Evolutionary conservation across 208 protist genomes (phyloP).

Genomic region (Trypanosoma scelopori): DNA sequence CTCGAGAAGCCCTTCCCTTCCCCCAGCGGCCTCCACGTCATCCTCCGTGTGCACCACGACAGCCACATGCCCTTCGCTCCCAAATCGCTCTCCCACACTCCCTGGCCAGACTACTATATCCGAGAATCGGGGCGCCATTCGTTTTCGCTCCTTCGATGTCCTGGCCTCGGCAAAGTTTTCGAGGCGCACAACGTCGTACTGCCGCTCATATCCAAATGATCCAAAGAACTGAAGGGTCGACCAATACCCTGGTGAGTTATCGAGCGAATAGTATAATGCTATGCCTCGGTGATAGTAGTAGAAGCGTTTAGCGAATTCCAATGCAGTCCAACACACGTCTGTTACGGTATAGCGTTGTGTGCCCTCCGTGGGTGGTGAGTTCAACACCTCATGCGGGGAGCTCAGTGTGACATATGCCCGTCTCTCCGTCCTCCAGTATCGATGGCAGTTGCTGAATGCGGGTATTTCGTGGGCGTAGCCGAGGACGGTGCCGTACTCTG

Average conservation of each 20-base stretch:
- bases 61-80: constrained; percentile 37
- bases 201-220: neutral
- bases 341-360: neutral
- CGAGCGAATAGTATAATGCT: neutral
- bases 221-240: neutral
- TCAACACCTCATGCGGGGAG: constrained; percentile 37
- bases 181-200: constrained; percentile 4
- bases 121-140: constrained; percentile 37
- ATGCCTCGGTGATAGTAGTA: neutral
- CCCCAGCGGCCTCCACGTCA: constrained; percentile 40
- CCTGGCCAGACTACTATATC: constrained; percentile 47
- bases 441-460: constrained; percentile 71
- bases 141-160: constrained; percentile 40
- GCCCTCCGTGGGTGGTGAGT: neutral
- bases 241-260: neutral
- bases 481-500: constrained; percentile 48
- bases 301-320: constrained; percentile 11
- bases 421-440: constrained; percentile 25
- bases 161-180: constrained; percentile 37
- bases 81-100: constrained; percentile 1
- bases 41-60: constrained; percentile 61
- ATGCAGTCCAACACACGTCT: constrained; percentile 3
- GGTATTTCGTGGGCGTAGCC: constrained; percentile 51
- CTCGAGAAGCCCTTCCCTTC: constrained; percentile 29
- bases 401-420: constrained; percentile 36